A percentile compares a stretch with the other conserved stretches of the same genome.
Conservation (phyloP, 768 basidiomycete genomes). For the Galerina marginata region DNA sequence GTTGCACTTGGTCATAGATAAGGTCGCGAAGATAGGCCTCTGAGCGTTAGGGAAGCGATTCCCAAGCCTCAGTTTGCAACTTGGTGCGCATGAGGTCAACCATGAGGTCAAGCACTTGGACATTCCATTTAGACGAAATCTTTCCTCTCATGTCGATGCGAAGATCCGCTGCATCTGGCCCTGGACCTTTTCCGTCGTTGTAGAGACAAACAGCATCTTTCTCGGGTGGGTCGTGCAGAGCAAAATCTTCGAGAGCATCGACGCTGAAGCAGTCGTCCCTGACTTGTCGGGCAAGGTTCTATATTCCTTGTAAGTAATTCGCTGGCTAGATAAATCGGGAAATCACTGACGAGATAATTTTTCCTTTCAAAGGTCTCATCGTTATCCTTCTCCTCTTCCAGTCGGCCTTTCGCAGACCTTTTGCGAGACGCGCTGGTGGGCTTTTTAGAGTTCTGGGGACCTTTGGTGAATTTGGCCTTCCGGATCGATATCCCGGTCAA, state of each 20-base stretch:
- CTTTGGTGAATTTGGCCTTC: no score
- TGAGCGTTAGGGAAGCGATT: conserved; percentile 9
- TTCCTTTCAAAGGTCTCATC: no score
- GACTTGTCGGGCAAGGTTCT: no score
- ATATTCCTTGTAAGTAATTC: no score
- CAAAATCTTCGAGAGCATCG: background rate
- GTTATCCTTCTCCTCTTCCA: no score
- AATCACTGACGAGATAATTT: no score
- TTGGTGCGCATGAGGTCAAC: conserved; percentile 1
- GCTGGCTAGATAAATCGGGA: no score
- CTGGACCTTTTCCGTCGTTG: conserved; percentile 9
- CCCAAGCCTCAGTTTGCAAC: background rate
- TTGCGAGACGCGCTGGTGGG: no score
- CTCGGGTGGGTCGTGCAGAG: background rate
- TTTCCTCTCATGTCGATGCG: conserved; percentile 18
- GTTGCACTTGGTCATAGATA: conserved; percentile 6
- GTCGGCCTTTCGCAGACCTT: no score
- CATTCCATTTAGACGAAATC: conserved; percentile 15
- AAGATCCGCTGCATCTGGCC: conserved; percentile 8
- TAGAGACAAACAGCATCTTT: background rate
- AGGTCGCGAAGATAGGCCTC: conserved; percentile 13
- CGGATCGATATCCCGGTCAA: no score
- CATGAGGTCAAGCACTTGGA: conserved; percentile 10
- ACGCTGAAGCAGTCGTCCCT: background rate
- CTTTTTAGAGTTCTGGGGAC: no score